Base-by-base conservation (phyloP, 495 filamentous ascomycete species). In the Aspergillus bridgeri region DNA sequence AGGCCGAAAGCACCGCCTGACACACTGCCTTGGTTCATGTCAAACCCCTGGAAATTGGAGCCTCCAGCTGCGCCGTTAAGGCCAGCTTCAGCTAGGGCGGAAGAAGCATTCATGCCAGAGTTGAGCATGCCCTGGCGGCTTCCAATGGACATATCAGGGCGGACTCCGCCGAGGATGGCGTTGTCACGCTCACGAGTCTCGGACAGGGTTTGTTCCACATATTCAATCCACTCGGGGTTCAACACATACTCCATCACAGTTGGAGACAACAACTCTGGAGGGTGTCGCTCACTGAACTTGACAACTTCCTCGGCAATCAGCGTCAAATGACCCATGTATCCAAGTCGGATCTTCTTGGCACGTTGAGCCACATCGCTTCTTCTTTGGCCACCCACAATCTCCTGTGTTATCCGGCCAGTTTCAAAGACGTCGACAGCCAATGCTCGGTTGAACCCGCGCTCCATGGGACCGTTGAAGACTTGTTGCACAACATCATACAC, bases 401-500 rank as follows among this genome's bases (percentile, higher is more conserved):
- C 85, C 63, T 90, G 87, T 3, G 93, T 98, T 59, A 99, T 90
- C 54, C 88, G 85, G 7, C 92, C 92, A 27, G 84, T 87, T 63
- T 94, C 89, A 53, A 96, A 96, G 27, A 99, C 84, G 70, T 96
- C 91, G 52, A 96, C 88, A 22, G 94, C 92, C n/a, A 99, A 81
- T 44, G 84, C 86, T 7, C 90, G 87, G 73, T 99, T 99, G 69
- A 86, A 97, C 15, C 94, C 91, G 52, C 92, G 87, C 61, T 97
- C 92, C 90, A 99, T 96, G 13, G 90, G 90, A 0, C 95, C 94
- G 66, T 99, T 99, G 74, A 99, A 98, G 0, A 99, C 95, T 75
- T 99, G 94, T 70, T 99, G 94, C 13, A 99, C 89, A 60, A 99
- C 92, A 69, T 99, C 94, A 70, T 99, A 99, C 22, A 99, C 94